Base-by-base conservation (phyloP, 768 basidiomycete genomes). In the Pleurotus pulmonarius region DNA sequence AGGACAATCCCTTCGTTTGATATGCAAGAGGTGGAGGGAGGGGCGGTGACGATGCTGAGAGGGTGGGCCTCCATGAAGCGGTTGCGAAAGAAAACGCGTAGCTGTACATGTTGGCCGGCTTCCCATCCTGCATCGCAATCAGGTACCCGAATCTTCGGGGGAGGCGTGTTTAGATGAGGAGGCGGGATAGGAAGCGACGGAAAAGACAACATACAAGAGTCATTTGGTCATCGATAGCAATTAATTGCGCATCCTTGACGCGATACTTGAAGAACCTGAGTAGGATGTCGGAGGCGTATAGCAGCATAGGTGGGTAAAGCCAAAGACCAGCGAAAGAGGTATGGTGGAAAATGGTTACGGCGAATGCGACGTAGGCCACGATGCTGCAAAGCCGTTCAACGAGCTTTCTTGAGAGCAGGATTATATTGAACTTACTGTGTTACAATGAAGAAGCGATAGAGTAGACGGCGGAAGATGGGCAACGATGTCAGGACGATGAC, bases 21-120 rank as follows among this genome's bases (percentile, higher is more conserved):
- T 25, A 67, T 53, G n/a, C 63, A 60, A 0, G 87, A 81, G 5
- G 75, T 67, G 0, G 76, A 64, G 0, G 83, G 73, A 0, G 88
- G 84, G 0, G 90, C 90, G 25, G 82, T 84, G 63, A 86, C 71
- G 60, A 94, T 89, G 20, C 85, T 88, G 60, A 94, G 73, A 0
- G 92, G 88, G 61, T 95, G 92, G 0, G 88, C 83, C 67, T 94
- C 92, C 64, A 92, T 86, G 2, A 89, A 60, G 6, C 87, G 80
- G 1, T 82, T 83, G 0, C 67, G 64, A 34, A 82, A 80, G 56
- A 89, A 81, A 6, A 87, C 70, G 5, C 88, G 80, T 1, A 93
- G 60, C 20, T 88, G 84, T 46, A 92, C 79, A 62, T 93, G 88
- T 64, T 94, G 92, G 0, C 90, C 90, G 1, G 86, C 78, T 12